A percentile compares a stretch with the other conserved stretches of the same genome.
Conservation (phyloP, 2,329 filamentous ascomycete species). For the Colletotrichum lini region DNA sequence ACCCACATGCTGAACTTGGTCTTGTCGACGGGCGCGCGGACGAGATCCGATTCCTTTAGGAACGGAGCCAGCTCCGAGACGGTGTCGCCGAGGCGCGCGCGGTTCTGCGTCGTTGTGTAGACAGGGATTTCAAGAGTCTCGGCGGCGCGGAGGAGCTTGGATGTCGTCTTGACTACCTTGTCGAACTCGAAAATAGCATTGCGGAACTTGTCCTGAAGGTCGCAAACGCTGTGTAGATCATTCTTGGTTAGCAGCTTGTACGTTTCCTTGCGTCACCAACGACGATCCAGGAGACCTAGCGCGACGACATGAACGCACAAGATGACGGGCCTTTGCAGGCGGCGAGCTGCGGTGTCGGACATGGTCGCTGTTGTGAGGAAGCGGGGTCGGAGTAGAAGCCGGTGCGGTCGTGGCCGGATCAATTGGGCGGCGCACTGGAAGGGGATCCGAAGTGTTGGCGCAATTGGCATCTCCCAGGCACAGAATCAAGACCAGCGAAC, state of each 20-base stretch:
- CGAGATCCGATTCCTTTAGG: constrained; percentile 60
- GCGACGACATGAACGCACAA: constrained; percentile 28
- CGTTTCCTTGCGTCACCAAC: not conserved
- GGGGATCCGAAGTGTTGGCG: not conserved
- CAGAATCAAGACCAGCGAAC: not conserved
- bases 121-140: constrained; percentile 81
- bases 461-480: constrained; percentile 17
- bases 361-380: constrained; percentile 30
- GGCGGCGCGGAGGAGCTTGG: constrained; percentile 78
- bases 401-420: constrained; percentile 9
- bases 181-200: constrained; percentile 87
- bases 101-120: constrained; percentile 89
- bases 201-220: constrained; percentile 95
- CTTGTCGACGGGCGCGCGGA: constrained; percentile 78
- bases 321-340: constrained; percentile 42
- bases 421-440: not conserved
- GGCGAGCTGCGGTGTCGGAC: constrained; percentile 34
- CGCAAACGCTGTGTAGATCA: constrained; percentile 79
- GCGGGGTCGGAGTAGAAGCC: constrained; percentile 16
- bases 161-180: constrained; percentile 79
- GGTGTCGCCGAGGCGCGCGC: constrained; percentile 82
- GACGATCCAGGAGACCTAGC: not conserved
- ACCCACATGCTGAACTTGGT: constrained; percentile 91
- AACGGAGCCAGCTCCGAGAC: constrained; percentile 77
- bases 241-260: not conserved